Base-by-base conservation (phyloP, 768 basidiomycete species). In the Panellus pusillus region DNA sequence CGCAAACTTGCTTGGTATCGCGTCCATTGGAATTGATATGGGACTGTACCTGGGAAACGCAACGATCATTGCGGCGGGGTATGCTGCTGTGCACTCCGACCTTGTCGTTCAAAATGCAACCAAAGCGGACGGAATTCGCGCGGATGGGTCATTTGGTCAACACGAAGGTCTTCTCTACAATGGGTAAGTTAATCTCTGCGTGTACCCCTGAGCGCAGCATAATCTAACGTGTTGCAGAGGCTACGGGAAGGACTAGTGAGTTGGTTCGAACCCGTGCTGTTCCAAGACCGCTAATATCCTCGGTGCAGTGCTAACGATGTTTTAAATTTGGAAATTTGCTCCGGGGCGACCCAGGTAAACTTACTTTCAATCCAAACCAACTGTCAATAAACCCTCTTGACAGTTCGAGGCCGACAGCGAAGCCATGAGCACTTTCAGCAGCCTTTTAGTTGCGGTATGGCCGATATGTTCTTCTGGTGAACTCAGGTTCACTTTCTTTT, bases 1-100 rank as follows among this genome's bases (percentile, higher is more conserved):
- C 15, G 81, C 83, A 9, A 83, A 84, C 53, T 71, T 76, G 8
- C 71, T 82, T 35, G 81, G 83, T 58, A 66, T 79, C 35, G 76
- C 76, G 13, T 72, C 70, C 32, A 69, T 77, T 37, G 74, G 74
- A 6, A 71, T 79, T n/a, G 73, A 76, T 60, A 64, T 28, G 65
- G 70, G n/a, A 52, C 74, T 47, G 57, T 65, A 60, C 54, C 47
- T 39, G 54, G 60, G 18, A 39, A 70, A 75, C 49, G 57, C 52
- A 11, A 61, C 68, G 6, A 55, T 70, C 3, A 52, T 78, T 15
- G 54, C 57, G 4, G 68, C 67, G 47, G 69, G 73, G 4, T 77
- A 72, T 52, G 57, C 42, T 2, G 61, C 66, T 15, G 65, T 76
- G 8, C 76, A 80, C 50, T 55, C 55, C 2, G 77, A 79, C 44